These are phyloP conservation scores for Globisporangium heterothallicum DNA, from an alignment of 352 stramenopile species.

Conservation along the genomic window DNA sequence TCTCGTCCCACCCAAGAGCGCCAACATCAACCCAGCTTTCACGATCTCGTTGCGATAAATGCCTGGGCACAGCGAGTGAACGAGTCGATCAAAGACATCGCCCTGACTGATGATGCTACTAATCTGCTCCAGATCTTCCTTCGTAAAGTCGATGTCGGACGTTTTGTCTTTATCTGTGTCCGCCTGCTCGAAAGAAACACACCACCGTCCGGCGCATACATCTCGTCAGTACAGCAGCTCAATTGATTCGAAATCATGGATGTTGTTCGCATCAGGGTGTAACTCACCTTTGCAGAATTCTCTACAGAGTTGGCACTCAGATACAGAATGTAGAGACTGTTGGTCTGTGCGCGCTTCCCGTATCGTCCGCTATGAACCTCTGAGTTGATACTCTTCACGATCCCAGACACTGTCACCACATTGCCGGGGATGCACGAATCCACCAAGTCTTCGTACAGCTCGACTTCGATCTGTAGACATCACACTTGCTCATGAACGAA, in stretches of 20 bases:
- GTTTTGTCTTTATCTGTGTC: conserved; percentile 50
- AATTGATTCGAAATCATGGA: neutral
- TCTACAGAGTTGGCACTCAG: conserved; percentile 90
- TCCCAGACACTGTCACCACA: conserved; percentile 89
- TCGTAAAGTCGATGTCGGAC: conserved; percentile 72
- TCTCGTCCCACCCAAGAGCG: conserved; percentile 91
- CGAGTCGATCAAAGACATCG: conserved; percentile 92
- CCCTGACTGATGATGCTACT: conserved; percentile 83
- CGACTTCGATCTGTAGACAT: conserved; percentile 68
- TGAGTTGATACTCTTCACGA: conserved; percentile 95
- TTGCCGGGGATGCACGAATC: conserved; percentile 95
- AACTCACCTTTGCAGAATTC: conserved; percentile 45
- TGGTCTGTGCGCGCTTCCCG: conserved; percentile 89
- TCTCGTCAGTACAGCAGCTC: conserved; percentile 10
- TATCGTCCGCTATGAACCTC: conserved; percentile 85
- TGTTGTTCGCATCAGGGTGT: neutral
- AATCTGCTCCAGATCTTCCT: conserved; percentile 91
- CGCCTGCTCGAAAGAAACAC: neutral
- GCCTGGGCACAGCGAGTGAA: conserved; percentile 92
- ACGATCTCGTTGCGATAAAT: conserved; percentile 98
- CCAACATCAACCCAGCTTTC: conserved; percentile 96
- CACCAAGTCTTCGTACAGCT: conserved; percentile 91
- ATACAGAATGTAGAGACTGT: conserved; percentile 93
- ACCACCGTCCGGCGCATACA: neutral
- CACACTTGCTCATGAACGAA: neutral